Conservation (phyloP, 768 basidiomycete species). For the Suillus spraguei region DNA sequence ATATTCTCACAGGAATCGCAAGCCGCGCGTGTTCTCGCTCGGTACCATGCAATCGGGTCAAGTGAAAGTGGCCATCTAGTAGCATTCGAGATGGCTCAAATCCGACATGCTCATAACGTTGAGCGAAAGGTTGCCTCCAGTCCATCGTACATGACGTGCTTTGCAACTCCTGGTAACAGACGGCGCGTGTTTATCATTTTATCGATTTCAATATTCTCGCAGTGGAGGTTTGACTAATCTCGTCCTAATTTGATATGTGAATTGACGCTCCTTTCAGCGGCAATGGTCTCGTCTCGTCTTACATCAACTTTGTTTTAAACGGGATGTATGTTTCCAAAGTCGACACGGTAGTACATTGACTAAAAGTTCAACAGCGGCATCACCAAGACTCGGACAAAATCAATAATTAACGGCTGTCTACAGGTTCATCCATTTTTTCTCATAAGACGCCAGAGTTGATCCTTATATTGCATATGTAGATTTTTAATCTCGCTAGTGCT, state of each 20-base stretch:
- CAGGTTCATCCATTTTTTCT: constrained; percentile 41
- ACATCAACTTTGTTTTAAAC: constrained; percentile 68
- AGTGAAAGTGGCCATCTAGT: constrained; percentile 62
- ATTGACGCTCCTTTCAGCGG: constrained; percentile 40
- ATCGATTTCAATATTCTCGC: constrained; percentile 68
- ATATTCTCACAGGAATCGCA: constrained; percentile 46
- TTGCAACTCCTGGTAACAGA: constrained; percentile 66
- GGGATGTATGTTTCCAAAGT: constrained; percentile 38
- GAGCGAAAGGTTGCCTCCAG: constrained; percentile 56
- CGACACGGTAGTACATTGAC: neutral
- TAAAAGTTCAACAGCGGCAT: constrained; percentile 41
- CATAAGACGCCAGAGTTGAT: neutral
- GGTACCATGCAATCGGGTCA: constrained; percentile 68
- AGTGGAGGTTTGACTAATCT: constrained; percentile 60
- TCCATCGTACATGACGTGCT: constrained; percentile 54
- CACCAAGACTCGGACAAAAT: constrained; percentile 51
- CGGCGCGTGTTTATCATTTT: constrained; percentile 70
- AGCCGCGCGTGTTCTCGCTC: constrained; percentile 63
- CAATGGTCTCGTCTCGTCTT: constrained; percentile 73
- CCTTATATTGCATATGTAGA: constrained; percentile 29
- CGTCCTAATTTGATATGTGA: neutral
- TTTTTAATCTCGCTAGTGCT: constrained; percentile 67
- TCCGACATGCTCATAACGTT: constrained; percentile 64
- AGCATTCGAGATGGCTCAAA: constrained; percentile 59
- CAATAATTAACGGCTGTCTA: constrained; percentile 62